Evolutionary conservation across 306 rosid species (phyloP).

Genomic region (Quercus bicolor): DNA sequence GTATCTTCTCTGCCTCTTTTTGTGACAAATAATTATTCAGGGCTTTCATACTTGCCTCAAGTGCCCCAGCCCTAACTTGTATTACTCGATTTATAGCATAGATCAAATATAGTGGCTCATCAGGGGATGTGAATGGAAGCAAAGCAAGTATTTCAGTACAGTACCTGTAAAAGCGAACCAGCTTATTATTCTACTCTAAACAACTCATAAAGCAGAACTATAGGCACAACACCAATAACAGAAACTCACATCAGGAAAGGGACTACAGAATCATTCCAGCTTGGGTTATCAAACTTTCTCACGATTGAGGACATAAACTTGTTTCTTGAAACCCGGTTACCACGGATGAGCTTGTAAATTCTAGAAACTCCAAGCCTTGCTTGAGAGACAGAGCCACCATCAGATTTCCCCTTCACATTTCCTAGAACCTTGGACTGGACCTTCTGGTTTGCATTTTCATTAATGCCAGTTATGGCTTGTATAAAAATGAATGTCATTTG

Average conservation of each 20-base stretch:
- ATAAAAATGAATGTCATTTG: conserved; percentile 87
- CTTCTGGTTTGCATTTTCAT: conserved; percentile 49
- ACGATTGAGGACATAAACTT: conserved; percentile 92
- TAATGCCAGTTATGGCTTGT: conserved; percentile 49
- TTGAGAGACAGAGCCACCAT: conserved; percentile 63
- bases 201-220: conserved; percentile 15
- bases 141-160: conserved; percentile 90
- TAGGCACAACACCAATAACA: conserved; percentile 7
- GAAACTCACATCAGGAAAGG: conserved; percentile 82
- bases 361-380: conserved; percentile 96
- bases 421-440: conserved; percentile 44
- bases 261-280: conserved; percentile 61
- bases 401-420: conserved; percentile 64
- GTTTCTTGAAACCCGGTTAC: conserved; percentile 82
- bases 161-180: conserved; percentile 54
- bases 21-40: conserved; percentile 58
- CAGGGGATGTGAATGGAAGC: conserved; percentile 78
- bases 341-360: conserved; percentile 97
- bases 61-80: conserved; percentile 85
- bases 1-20: conserved; percentile 35
- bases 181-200: conserved; percentile 13
- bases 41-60: conserved; percentile 86
- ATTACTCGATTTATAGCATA: conserved; percentile 82
- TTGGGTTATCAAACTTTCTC: conserved; percentile 80
- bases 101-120: conserved; percentile 91